These are phyloP conservation scores for Penicillium crustosum DNA, from an alignment of 2,329 filamentous ascomycete species.

Conservation along the genomic window DNA sequence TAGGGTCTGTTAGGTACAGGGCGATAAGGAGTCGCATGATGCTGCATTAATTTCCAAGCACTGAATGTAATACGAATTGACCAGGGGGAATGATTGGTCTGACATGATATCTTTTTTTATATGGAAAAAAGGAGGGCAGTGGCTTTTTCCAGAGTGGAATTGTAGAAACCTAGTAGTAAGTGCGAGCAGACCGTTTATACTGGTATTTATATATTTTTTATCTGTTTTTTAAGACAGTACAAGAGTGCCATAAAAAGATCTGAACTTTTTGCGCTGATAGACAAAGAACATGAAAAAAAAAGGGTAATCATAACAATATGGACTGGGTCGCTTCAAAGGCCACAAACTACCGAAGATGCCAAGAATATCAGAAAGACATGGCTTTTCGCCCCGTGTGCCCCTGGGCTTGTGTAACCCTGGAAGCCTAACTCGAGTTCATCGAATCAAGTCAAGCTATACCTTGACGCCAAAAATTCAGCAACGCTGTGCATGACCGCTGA, in stretches of 20 bases:
- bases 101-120: background rate
- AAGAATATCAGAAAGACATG: constrained; percentile 7
- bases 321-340: constrained; percentile 22
- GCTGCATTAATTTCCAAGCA: constrained; percentile 3
- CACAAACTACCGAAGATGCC: constrained; percentile 10
- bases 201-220: constrained; percentile 2
- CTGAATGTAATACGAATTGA: background rate
- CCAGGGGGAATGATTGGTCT: constrained; percentile 17
- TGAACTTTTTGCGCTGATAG: constrained; percentile 23
- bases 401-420: constrained; percentile 7
- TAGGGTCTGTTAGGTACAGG: background rate
- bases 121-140: constrained; percentile 3
- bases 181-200: background rate
- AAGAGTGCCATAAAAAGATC: constrained; percentile 6
- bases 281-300: constrained; percentile 14
- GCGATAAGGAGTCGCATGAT: constrained; percentile 15
- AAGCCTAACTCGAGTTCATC: constrained; percentile 19
- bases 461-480: constrained; percentile 13
- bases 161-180: background rate
- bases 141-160: constrained; percentile 2
- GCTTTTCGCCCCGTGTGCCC: constrained; percentile 10
- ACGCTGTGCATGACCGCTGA: background rate
- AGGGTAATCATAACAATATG: constrained; percentile 28
- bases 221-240: background rate
- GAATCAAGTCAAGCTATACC: constrained; percentile 11